Evolutionary conservation across 768 basidiomycete species (phyloP).

Genomic region (Suillus placidus): DNA sequence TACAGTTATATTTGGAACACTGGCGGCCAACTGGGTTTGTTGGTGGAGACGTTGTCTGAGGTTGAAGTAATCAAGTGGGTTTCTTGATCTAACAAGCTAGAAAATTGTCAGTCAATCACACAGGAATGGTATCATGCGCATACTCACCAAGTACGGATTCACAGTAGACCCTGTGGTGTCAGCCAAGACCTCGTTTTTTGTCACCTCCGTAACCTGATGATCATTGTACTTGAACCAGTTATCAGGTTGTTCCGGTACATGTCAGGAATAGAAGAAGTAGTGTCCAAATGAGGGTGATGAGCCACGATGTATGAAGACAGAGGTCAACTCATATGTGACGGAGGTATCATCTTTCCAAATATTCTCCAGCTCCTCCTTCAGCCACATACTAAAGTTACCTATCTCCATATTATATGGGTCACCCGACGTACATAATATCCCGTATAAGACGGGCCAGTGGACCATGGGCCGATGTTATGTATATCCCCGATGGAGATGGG

Average conservation of each 20-base stretch:
- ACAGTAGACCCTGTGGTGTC: slow-evolving; percentile 90
- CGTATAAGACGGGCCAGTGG: no score
- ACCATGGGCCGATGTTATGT: no score
- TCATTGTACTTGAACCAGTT: slow-evolving; percentile 98
- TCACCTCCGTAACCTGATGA: slow-evolving; percentile 75
- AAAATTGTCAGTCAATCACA: slow-evolving; percentile 6
- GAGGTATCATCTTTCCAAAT: slow-evolving; percentile 71
- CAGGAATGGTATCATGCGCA: not conserved
- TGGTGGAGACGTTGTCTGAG: no score
- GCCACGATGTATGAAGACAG: slow-evolving; percentile 95
- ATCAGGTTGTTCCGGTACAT: slow-evolving; percentile 78
- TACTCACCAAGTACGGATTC: slow-evolving; percentile 84
- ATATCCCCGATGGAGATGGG: no score
- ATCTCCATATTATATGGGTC: no score
- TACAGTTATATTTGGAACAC: no score
- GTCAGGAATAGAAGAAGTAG: slow-evolving; percentile 94
- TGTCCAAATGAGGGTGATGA: slow-evolving; percentile 87
- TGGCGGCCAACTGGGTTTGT: no score
- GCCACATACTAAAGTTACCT: no score
- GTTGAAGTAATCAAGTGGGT: no score
- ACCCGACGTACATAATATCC: no score
- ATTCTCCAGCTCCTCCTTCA: slow-evolving; percentile 68
- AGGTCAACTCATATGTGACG: slow-evolving; percentile 86
- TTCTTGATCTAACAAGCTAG: slow-evolving; percentile 83
- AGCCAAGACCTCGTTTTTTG: slow-evolving; percentile 81